Percentiles rank a stretch among this genome's conserved stretches.
These are phyloP conservation scores for Macrolepiota fuliginosa DNA, from an alignment of 768 basidiomycete species.

Conservation along the genomic window DNA sequence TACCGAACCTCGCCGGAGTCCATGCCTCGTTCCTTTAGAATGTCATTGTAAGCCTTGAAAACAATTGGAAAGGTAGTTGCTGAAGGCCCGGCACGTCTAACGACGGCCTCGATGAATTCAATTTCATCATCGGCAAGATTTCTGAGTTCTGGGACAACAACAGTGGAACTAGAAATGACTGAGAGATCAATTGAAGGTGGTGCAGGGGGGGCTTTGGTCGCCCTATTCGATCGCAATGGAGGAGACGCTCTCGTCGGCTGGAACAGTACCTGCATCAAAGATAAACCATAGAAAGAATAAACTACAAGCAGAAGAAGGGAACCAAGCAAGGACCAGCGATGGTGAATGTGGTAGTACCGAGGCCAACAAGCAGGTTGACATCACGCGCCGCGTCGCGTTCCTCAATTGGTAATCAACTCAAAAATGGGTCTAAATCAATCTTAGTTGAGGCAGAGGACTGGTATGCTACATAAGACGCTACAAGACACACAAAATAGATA, in stretches of 20 bases:
- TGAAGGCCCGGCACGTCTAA: constrained; percentile 59
- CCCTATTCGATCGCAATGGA: constrained; percentile 31
- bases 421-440: background rate
- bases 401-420: background rate
- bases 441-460: background rate
- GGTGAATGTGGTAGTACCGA: background rate
- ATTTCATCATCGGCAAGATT: constrained; percentile 55
- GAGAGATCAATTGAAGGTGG: constrained; percentile 12
- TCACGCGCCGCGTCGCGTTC: background rate
- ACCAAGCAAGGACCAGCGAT: background rate
- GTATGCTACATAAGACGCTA: background rate
- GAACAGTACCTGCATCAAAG: constrained; percentile 39
- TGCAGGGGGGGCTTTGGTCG: constrained; percentile 16
- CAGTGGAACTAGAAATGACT: constrained; percentile 35
- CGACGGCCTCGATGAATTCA: constrained; percentile 72
- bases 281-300: background rate
- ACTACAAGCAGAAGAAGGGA: background rate
- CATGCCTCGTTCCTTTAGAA: constrained; percentile 70
- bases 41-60: constrained; percentile 84
- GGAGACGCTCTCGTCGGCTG: constrained; percentile 48
- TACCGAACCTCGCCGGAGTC: constrained; percentile 79
- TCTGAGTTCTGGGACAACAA: constrained; percentile 49
- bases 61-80: constrained; percentile 77
- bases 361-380: background rate
- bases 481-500: background rate